Evolutionary conservation across 352 stramenopile species (phyloP).

Genomic region (Pythium myriotylum): DNA sequence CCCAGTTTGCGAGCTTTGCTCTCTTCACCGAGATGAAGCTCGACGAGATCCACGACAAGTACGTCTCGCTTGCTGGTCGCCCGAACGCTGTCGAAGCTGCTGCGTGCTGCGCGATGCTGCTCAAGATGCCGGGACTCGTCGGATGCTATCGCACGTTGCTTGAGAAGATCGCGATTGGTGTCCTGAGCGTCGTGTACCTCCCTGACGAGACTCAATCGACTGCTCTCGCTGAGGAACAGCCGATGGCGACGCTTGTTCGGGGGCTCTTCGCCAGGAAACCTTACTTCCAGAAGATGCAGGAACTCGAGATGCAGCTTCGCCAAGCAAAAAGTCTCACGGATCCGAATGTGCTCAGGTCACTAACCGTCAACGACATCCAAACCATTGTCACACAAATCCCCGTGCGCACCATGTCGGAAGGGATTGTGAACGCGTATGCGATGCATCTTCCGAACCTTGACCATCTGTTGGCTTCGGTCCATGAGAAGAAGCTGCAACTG

Average conservation of each 20-base stretch:
- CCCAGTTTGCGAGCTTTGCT: conserved; percentile 73
- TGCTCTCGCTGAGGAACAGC: not conserved
- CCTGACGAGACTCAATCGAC: conserved; percentile 11
- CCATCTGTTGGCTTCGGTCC: conserved; percentile 11
- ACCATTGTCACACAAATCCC: conserved; percentile 52
- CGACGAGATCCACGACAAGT: conserved; percentile 69
- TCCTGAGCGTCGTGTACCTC: conserved; percentile 65
- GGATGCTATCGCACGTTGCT: conserved; percentile 69
- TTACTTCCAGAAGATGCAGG: conserved; percentile 67
- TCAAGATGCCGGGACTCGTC: conserved; percentile 82
- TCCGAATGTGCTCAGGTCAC: conserved; percentile 34
- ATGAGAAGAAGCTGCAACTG: conserved; percentile 18
- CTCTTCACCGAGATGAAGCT: conserved; percentile 81
- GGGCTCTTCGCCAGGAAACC: conserved; percentile 57
- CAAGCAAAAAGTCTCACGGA: conserved; percentile 49
- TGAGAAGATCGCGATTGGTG: conserved; percentile 61
- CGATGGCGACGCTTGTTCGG: conserved; percentile 62
- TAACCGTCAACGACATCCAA: conserved; percentile 49
- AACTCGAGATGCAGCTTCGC: conserved; percentile 52
- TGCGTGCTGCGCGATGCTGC: conserved; percentile 71
- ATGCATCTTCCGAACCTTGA: conserved; percentile 25
- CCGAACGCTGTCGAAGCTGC: conserved; percentile 76
- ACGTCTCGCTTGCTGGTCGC: conserved; percentile 44
- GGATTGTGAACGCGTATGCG: conserved; percentile 20
- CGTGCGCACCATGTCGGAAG: conserved; percentile 25